Evolutionary conservation across 768 basidiomycete genomes (phyloP), one percentile per base, ranked within the genome.

Genomic region (Mycena epipterygia): DNA sequence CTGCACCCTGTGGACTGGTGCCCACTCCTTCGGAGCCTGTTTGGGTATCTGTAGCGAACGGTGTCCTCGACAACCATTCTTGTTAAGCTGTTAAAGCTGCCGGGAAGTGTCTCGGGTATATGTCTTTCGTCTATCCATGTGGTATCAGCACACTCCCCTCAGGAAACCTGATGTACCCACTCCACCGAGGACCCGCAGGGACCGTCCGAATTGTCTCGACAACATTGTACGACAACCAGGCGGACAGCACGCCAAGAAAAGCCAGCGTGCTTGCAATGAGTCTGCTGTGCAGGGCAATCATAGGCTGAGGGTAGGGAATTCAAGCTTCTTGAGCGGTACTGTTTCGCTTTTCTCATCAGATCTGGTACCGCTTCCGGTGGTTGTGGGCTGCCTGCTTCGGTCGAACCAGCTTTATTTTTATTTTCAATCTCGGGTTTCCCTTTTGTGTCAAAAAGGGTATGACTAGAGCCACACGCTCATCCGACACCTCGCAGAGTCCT

Each of bases 1-100:
- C 61, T 12, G 23, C 13, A 16, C 61, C 61, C 3, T 6, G 4
- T 8, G 46, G 61, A 23, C 27, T 35, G 12, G 41, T 32, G 41
- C 39, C 61, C 61, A 63, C 33, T 63, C 61, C 25, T 35, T 29
- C 14, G 46, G 8, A n/a, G 29, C 46, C 27, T 51, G 12, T 23
- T 35, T 51, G 61, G 42, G 19, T 25, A 49, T 33, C 42, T 23
- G 46, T 63, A 63, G 25, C 46, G 61, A 32, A 51, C 61, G 46
- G 61, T 29, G 42, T 63, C 61, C 37, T 63, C 61, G 41, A 63
- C 33, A 9, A 49, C 30, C 46, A 63, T 49, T 19, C 23, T 11
- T 27, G 37, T 25, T 8, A 13, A 33, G 25, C 42, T n/a, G n/a
- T 9, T 46, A 30, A 51, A 44, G 52, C 30, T 35, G 5, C 52